Base-by-base conservation (phyloP, 257 asterid genomes). In the Coffea eugenioides region DNA sequence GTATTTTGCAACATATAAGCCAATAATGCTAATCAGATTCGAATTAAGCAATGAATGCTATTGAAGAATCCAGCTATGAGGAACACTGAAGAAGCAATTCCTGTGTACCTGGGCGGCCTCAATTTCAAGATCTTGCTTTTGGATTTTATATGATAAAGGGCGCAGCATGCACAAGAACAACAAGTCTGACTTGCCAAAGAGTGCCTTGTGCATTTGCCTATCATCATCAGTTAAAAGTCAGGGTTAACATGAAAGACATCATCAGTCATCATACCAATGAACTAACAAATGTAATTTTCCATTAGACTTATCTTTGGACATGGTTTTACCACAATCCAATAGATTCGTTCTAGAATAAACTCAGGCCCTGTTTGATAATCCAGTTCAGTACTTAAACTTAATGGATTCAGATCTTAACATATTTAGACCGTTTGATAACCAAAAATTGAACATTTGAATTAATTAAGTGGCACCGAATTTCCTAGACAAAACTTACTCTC, bases 41-140 rank as follows among this genome's bases (percentile, higher is more conserved):
- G 66, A 75, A 27, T 27, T 39, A 36, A 57, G 25, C 27, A 23
- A 68, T 16, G 13, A 69, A 9, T 3, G 39, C n/a, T 41, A 6
- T 3, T 7, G 34, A 43, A 9, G 36, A 76, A 76, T 64, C 27
- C 10, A 7, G 0, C 16, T 13, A 25, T 31, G 46, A 74, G 6
- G 18, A 23, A 36, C 16, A 51, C 6, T 65, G 39, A 9, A 62
- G 36, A 0, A 62, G 68, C 36, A n/a, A 5, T 25, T 25, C 46
- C 20, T 69, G 21, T 31, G 78, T 87, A 92, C 97, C 95, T 87
- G 85, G 43, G 94, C 97, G 23, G 84, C 97, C 67, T 90, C 97
- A 65, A 92, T 92, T 82, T 92, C 97, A 7, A 91, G 88, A 76
- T 89, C 95, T 81, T 92, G 97, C 79, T 84, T 90, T 78, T 82